Base-by-base conservation (phyloP, 306 rosid genomes). In the Lathyrus tuberosus region DNA sequence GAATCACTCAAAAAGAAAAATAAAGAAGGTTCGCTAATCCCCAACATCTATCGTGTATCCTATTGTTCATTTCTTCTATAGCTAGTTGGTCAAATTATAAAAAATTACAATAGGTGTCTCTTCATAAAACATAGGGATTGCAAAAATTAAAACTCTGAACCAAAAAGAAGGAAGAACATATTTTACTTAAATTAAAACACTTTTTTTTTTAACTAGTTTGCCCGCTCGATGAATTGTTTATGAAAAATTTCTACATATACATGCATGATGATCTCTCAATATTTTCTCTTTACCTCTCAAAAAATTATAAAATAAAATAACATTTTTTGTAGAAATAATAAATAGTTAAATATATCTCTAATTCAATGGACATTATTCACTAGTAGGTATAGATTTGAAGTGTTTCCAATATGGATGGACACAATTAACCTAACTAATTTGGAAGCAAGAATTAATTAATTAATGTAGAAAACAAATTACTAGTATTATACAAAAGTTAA, bases 141-240 rank as follows among this genome's bases (percentile, higher is more conserved):
- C 15, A 60, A 35, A 53, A 53, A 20, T 53, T 49, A 54, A 60
- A 65, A 22, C 35, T 70, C 64, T 37, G 18, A 66, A 44, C 70
- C 30, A 37, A 69, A 41, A 13, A 8, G 22, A 30, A 20, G 6
- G 28, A 10, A 56, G 10, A 51, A 35, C 64, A 60, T 28, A 49
- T 49, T 4, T 80, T 77, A 60, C 76, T 38, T 73, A 46, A 65
- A 62, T 40, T 13, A 20, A 69, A 72, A 22, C 5, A n/a, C n/a
- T n/a, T n/a, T 77, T 83, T 74, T 81, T 72, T 74, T 71, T 52
- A 12, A 62, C 67, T 66, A 17, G 40, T 56, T 77, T 71, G 83
- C 70, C 82, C 69, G 67, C 83, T 73, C 79, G 58, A 66, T 61
- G 64, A 73, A 79, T 57, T 72, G 52, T 78, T 68, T 68, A 73